Evolutionary conservation across 176 grass and related monocot species (phyloP), one percentile per base, ranked within the genome.

Genomic region (Luzula sylvatica): DNA sequence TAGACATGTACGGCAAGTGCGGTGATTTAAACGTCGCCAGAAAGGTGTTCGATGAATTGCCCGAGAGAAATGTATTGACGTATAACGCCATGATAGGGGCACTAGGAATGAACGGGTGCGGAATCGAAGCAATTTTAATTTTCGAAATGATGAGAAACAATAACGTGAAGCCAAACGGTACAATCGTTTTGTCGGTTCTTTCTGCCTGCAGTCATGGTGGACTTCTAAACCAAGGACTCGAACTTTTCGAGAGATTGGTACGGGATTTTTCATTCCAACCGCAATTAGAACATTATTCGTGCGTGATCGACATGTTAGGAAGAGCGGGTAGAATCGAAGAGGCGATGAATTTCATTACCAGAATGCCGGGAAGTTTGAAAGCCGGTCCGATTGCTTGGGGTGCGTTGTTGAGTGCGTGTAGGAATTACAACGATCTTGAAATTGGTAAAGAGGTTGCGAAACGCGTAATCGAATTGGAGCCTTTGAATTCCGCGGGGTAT

Each of bases 61-160:
- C 70, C 0, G 26, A 26, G 12, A 84, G 53, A 63, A 77, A 70
- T 21, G 38, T 75, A 7, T 16, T 70, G 2, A 58, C 70, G 8
- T 78, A 75, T 74, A 84, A 78, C 46, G 65, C 67, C n/a, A 78
- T 84, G 75, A 78, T 84, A 62, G 65, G 81, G 2, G 81, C 58
- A 5, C 50, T 84, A 15, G 81, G 81, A 7, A 74, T 78, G 81
- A 84, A 84, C 8, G 81, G 81, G 1, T 39, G 57, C 0, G 52
- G 74, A 8, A 6, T 2, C 11, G 81, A 65, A 26, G 68, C 81
- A 26, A 43, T 84, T 1, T 11, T 44, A 2, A 15, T 61, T 28
- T 20, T 78, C 15, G 5, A 18, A 25, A 49, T 28, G 58, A 84
- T 84, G 81, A 60, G 65, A 41, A 8, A 3, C 2, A 29, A 59